Conservation (phyloP, 306 rosid genomes). For the Dryas octopetala region DNA sequence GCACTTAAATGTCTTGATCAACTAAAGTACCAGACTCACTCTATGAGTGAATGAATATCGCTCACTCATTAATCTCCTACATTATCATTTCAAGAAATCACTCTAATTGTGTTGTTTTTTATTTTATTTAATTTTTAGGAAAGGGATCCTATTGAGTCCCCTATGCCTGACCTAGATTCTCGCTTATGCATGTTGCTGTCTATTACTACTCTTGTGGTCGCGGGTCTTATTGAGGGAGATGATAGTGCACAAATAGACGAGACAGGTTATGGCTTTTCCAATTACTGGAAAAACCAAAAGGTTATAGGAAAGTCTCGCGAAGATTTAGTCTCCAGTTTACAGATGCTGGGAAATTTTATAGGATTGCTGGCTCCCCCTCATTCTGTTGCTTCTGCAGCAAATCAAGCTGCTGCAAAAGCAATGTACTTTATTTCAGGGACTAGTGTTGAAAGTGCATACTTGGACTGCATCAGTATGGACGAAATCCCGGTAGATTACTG, state of each 20-base stretch:
- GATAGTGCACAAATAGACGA: constrained; percentile 51
- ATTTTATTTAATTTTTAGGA: constrained; percentile 45
- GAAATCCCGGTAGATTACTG: constrained; percentile 71
- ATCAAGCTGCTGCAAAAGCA: constrained; percentile 92
- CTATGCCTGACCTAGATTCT: constrained; percentile 82
- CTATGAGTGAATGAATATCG: neutral
- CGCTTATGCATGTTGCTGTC: constrained; percentile 86
- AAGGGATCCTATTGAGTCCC: constrained; percentile 92
- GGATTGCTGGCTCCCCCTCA: constrained; percentile 81
- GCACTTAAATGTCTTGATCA: too few species aligned
- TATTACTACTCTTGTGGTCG: constrained; percentile 71
- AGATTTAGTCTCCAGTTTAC: constrained; percentile 73
- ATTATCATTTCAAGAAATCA: neutral
- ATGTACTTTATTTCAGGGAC: constrained; percentile 75
- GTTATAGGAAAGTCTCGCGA: constrained; percentile 55
- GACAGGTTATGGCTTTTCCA: constrained; percentile 38
- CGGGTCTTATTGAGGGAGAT: constrained; percentile 78
- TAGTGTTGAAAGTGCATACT: constrained; percentile 60
- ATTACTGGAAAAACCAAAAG: constrained; percentile 58
- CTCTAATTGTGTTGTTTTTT: neutral
- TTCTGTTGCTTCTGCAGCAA: constrained; percentile 57
- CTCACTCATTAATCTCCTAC: neutral
- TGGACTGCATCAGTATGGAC: constrained; percentile 59
- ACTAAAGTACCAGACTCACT: neutral
- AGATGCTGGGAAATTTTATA: constrained; percentile 78